phyloP scores from a whole-genome alignment of 345 rosid genomes.

The Salix exigua region DNA sequence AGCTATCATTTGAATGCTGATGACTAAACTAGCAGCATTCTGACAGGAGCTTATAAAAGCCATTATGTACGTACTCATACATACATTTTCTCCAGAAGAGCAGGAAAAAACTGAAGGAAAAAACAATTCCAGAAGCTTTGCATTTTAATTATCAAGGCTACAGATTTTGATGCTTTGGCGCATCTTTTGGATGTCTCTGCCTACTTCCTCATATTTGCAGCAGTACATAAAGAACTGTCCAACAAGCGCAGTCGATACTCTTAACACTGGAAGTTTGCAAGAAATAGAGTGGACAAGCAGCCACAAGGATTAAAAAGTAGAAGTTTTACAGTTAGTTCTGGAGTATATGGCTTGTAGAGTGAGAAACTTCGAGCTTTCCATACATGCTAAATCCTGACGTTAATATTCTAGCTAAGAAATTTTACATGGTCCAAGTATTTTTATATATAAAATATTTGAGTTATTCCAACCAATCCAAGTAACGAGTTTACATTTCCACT shows the following conservation, averaged over 20 bases:
- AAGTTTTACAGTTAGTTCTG: not conserved
- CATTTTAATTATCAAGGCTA: not conserved
- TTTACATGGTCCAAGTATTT: not conserved
- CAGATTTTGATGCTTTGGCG: not conserved
- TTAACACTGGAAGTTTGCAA: not conserved
- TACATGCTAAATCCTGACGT: not conserved
- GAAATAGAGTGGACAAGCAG: not conserved
- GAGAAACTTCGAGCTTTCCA: not conserved
- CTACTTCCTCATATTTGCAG: not conserved
- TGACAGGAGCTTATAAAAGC: not conserved
- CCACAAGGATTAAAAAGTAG: not conserved
- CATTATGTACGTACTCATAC: not conserved
- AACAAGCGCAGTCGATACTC: not conserved
- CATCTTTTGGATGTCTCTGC: not conserved
- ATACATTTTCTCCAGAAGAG: not conserved
- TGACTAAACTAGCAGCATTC: not conserved
- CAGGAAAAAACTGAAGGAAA: not conserved
- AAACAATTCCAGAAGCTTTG: not conserved
- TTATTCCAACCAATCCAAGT: not conserved
- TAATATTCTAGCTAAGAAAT: not conserved
- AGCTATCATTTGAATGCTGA: not conserved
- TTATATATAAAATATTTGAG: not conserved
- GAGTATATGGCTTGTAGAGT: not conserved
- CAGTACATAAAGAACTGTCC: not conserved
- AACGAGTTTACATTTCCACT: not conserved